phyloP scores from a whole-genome alignment of 2,329 filamentous ascomycete genomes.

The Penicillium janthinellum region DNA sequence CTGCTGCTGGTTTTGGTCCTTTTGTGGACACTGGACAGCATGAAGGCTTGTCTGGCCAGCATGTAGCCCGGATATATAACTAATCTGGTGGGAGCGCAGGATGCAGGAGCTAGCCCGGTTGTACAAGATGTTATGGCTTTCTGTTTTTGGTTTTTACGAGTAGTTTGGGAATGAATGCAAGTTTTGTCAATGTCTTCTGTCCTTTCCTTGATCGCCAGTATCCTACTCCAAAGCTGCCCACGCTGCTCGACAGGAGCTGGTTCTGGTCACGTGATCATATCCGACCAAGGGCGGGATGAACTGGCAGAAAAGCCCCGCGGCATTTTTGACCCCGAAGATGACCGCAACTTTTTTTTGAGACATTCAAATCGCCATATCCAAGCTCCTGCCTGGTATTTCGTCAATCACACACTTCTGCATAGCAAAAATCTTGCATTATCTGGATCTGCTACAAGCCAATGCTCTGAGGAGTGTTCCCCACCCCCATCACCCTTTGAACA shows the following conservation, averaged over 20 bases:
- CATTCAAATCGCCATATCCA: neutral
- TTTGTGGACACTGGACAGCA: constrained; percentile 5
- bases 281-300: constrained; percentile 11
- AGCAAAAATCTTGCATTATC: neutral
- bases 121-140: constrained; percentile 19
- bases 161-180: constrained; percentile 23
- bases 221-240: too few species aligned
- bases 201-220: neutral
- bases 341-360: constrained; percentile 23
- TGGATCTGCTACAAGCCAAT: neutral
- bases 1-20: constrained; percentile 10
- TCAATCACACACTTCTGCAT: neutral
- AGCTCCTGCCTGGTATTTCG: neutral
- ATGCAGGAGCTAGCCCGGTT: constrained; percentile 7
- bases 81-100: constrained; percentile 10
- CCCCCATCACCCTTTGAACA: constrained; percentile 1
- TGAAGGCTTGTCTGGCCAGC: neutral
- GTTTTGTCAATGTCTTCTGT: constrained; percentile 1
- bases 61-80: constrained; percentile 18
- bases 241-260: neutral
- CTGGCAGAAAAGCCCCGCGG: constrained; percentile 23
- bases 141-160: constrained; percentile 14
- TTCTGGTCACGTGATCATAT: constrained; percentile 12
- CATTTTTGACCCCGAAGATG: constrained; percentile 23
- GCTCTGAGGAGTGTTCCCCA: constrained; percentile 8